Evolutionary conservation across 2,329 filamentous ascomycete genomes (phyloP).

Genomic region (Verticillium isaacii): DNA sequence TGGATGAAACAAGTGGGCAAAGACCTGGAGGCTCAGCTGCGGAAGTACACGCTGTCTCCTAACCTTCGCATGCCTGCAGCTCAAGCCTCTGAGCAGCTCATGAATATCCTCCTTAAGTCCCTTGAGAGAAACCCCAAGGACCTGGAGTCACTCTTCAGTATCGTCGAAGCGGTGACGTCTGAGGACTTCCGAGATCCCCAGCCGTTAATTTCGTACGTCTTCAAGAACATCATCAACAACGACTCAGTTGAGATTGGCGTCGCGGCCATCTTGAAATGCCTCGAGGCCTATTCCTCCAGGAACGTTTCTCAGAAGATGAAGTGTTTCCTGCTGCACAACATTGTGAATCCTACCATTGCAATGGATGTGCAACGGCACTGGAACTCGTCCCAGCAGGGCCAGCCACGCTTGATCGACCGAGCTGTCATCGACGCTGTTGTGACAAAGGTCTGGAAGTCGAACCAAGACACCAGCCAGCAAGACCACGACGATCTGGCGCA

Average conservation of each 20-base stretch:
- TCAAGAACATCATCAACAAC: conserved; percentile 75
- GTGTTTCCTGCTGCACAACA: conserved; percentile 83
- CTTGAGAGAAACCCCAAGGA: conserved; percentile 70
- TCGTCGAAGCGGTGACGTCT: conserved; percentile 79
- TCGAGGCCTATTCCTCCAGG: conserved; percentile 81
- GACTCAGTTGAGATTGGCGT: conserved; percentile 84
- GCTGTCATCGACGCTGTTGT: conserved; percentile 85
- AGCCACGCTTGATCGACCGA: conserved; percentile 74
- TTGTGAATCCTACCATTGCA: conserved; percentile 93
- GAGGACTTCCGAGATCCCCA: conserved; percentile 78
- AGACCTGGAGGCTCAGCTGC: conserved; percentile 71
- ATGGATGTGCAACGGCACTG: conserved; percentile 92
- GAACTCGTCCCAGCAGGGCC: conserved; percentile 50
- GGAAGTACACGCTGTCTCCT: conserved; percentile 63
- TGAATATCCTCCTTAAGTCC: conserved; percentile 78
- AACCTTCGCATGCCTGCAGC: conserved; percentile 78
- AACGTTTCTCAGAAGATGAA: conserved; percentile 83
- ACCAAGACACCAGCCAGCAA: conserved; percentile 75
- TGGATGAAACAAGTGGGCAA: conserved; percentile 67
- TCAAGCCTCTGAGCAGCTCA: conserved; percentile 84
- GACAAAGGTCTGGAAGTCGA: conserved; percentile 89
- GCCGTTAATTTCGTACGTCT: conserved; percentile 76
- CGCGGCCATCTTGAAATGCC: conserved; percentile 73
- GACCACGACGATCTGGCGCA: conserved; percentile 83
- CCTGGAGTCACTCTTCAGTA: conserved; percentile 75